These are phyloP conservation scores for Globisporangium camurandrum DNA, from an alignment of 352 stramenopile genomes.

Conservation along the genomic window DNA sequence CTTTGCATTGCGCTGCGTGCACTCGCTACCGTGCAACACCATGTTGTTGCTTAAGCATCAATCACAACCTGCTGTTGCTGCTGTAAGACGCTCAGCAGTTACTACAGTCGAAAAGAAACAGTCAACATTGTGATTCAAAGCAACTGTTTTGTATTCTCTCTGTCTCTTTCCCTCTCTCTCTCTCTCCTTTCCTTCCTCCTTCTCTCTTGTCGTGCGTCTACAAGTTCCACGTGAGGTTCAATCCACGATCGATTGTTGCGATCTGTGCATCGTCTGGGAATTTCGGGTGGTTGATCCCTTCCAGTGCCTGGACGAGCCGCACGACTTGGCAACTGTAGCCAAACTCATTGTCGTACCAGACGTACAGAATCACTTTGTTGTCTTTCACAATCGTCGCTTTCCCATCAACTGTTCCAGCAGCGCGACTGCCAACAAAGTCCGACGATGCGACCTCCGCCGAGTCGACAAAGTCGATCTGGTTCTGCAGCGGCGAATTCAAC, in stretches of 20 bases:
- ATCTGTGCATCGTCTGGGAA: slow-evolving; percentile 66
- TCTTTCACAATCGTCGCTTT: slow-evolving; percentile 81
- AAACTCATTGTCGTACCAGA: slow-evolving; percentile 91
- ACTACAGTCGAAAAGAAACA: no score
- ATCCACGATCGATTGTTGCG: slow-evolving; percentile 56
- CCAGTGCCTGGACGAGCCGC: slow-evolving; percentile 70
- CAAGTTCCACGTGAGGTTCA: slow-evolving; percentile 41
- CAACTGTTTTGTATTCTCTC: no score
- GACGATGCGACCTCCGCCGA: slow-evolving; percentile 75
- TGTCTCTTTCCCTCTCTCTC: neutral
- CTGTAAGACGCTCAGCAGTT: no score
- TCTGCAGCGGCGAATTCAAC: slow-evolving; percentile 77
- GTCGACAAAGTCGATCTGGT: slow-evolving; percentile 86
- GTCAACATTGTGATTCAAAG: no score
- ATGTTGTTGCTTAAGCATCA: neutral
- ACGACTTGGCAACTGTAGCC: slow-evolving; percentile 86
- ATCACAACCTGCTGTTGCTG: neutral
- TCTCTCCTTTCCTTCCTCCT: no score
- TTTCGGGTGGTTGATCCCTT: slow-evolving; percentile 62
- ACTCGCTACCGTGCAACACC: neutral
- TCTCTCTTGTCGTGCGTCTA: no score
- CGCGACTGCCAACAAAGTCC: slow-evolving; percentile 79
- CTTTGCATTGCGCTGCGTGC: neutral
- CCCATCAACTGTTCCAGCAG: slow-evolving; percentile 67
- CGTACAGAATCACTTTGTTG: slow-evolving; percentile 83